Percentiles rank a stretch among this genome's conserved stretches.
Evolutionary conservation across 108 stramenopile genomes (phyloP).

Genomic region (Cyclotella baltica): DNA sequence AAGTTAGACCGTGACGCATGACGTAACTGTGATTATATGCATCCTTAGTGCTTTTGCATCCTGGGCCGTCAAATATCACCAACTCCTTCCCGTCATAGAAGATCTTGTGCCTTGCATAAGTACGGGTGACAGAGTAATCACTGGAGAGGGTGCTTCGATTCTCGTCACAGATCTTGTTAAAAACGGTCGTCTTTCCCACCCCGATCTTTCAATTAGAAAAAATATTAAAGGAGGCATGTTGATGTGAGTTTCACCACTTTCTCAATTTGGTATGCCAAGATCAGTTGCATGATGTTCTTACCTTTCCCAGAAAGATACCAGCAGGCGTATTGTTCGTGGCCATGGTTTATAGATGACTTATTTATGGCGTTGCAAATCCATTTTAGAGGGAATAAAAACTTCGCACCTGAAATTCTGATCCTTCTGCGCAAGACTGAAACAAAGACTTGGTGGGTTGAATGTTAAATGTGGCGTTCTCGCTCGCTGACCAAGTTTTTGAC

Average conservation of each 20-base stretch:
- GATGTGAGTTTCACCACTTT: background rate
- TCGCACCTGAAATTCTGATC: too few species aligned
- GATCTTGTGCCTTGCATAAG: slow-evolving; percentile 28
- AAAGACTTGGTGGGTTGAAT: slow-evolving; percentile 3
- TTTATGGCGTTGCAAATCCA: too few species aligned
- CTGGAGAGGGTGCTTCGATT: slow-evolving; percentile 13
- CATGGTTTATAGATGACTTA: background rate
- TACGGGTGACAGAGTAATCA: slow-evolving; percentile 21
- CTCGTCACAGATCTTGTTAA: slow-evolving; percentile 28
- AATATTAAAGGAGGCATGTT: background rate
- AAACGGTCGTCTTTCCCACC: slow-evolving; percentile 29
- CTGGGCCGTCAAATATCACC: slow-evolving; percentile 27
- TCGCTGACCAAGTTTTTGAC: background rate
- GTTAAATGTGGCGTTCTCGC: background rate
- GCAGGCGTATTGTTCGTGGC: background rate
- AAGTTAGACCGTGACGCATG: slow-evolving; percentile 25
- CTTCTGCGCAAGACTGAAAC: too few species aligned
- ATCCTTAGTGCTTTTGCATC: slow-evolving; percentile 32
- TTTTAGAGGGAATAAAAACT: too few species aligned
- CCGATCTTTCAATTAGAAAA: slow-evolving; percentile 9
- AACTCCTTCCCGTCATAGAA: slow-evolving; percentile 28
- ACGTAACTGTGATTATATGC: slow-evolving; percentile 35
- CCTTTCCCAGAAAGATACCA: slow-evolving; percentile 10
- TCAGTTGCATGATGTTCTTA: background rate
- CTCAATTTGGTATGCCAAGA: too few species aligned